A percentile compares a stretch with the other conserved stretches of the same genome.
These are phyloP conservation scores for Capsella bursapastoris DNA, from an alignment of 345 rosid genomes.

Conservation along the genomic window DNA sequence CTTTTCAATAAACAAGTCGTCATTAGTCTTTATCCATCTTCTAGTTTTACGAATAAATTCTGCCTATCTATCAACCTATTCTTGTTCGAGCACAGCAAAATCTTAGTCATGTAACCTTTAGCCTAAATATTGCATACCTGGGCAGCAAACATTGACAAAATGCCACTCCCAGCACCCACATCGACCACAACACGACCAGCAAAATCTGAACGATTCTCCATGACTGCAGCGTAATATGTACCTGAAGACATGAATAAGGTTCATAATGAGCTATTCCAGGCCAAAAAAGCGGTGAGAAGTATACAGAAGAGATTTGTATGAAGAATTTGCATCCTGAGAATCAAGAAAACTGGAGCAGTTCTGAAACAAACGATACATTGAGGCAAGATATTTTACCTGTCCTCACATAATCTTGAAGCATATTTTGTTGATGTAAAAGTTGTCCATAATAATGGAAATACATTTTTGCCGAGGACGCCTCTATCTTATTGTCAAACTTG, in stretches of 20 bases:
- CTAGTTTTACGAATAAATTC: not conserved
- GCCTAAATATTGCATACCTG: constrained; percentile 58
- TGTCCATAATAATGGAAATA: constrained; percentile 99
- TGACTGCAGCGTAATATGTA: constrained; percentile 95
- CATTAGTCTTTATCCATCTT: constrained; percentile 2
- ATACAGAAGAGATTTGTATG: constrained; percentile 5
- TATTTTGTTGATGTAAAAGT: constrained; percentile 94
- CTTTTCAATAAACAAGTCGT: not conserved
- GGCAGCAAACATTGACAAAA: constrained; percentile 96
- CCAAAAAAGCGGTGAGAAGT: constrained; percentile 4
- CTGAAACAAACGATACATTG: constrained; percentile 17
- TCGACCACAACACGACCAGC: constrained; percentile 90
- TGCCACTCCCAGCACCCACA: constrained; percentile 99
- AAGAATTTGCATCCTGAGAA: constrained; percentile 3
- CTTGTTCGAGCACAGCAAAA: constrained; percentile 16
- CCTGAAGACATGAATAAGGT: constrained; percentile 56
- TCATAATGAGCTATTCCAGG: constrained; percentile 17
- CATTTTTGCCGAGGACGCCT: constrained; percentile 94
- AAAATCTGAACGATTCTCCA: constrained; percentile 93
- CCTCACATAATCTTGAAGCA: constrained; percentile 98
- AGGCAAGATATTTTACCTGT: constrained; percentile 64
- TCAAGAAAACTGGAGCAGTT: constrained; percentile 5
- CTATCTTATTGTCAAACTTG: constrained; percentile 93
- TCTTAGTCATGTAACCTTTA: constrained; percentile 6
- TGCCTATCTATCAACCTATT: constrained; percentile 8